A percentile compares a stretch with the other conserved stretches of the same genome.
Conservation (phyloP, 768 basidiomycete species). For the Panellus pusillus region DNA sequence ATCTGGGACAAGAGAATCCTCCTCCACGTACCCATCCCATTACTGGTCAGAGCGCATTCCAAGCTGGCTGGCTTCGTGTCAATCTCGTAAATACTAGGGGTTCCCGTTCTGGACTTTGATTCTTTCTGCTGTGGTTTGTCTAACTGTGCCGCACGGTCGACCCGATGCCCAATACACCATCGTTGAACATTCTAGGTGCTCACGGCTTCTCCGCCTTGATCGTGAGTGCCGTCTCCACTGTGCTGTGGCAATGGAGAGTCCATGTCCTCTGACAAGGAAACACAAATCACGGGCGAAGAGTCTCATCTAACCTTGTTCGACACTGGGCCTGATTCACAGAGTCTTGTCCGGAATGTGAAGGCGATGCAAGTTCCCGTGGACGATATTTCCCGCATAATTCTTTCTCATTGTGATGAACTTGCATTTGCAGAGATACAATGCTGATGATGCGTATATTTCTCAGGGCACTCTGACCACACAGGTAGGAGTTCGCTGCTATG, state of each 20-base stretch:
- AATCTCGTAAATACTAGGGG: slow-evolving; percentile 30
- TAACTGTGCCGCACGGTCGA: not conserved
- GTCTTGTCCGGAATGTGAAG: slow-evolving; percentile 69
- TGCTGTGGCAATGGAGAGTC: not conserved
- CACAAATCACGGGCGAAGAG: slow-evolving; percentile 44
- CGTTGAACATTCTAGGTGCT: slow-evolving; percentile 49
- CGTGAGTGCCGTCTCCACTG: slow-evolving; percentile 39
- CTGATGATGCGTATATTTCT: no score
- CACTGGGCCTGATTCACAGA: slow-evolving; percentile 76
- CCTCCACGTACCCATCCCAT: slow-evolving; percentile 21
- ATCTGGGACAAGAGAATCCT: slow-evolving; percentile 52
- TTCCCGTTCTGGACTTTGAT: slow-evolving; percentile 71
- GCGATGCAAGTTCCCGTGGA: slow-evolving; percentile 58
- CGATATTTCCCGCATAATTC: slow-evolving; percentile 60
- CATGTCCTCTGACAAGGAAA: slow-evolving; percentile 44
- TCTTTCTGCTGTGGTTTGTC: slow-evolving; percentile 55
- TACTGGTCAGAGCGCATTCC: slow-evolving; percentile 31
- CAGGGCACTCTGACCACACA: slow-evolving; percentile 67
- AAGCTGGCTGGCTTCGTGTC: not conserved
- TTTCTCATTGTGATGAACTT: slow-evolving; percentile 57
- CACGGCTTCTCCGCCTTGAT: slow-evolving; percentile 85
- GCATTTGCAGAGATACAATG: not conserved
- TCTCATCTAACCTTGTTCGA: slow-evolving; percentile 72
- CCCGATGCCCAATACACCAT: not conserved
- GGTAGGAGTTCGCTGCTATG: slow-evolving; percentile 30